Evolutionary conservation across 345 rosid genomes (phyloP).

Genomic region (Pseudoturritis turrita): DNA sequence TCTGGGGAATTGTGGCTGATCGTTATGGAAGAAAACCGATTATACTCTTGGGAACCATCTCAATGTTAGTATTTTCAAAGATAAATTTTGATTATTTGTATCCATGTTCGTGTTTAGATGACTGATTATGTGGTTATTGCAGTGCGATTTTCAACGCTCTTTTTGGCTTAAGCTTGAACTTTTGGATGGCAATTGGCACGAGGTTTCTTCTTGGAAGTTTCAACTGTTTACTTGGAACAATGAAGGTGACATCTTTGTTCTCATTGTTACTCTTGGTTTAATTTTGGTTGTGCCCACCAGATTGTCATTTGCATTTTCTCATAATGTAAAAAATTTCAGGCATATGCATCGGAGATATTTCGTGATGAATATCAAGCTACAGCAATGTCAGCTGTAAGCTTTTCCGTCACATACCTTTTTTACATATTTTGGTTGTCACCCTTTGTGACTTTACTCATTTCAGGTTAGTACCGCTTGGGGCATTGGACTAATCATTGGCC

Average conservation of each 20-base stretch:
- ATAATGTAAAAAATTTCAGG: slow-evolving; percentile 40
- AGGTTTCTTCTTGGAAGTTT: slow-evolving; percentile 87
- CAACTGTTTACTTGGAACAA: slow-evolving; percentile 85
- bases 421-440: slow-evolving; percentile 1
- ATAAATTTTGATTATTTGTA: background rate
- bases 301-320: background rate
- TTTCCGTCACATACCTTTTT: background rate
- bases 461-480: slow-evolving; percentile 98
- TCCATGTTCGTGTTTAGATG: background rate
- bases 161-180: slow-evolving; percentile 76
- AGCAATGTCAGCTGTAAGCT: slow-evolving; percentile 76
- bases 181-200: slow-evolving; percentile 82
- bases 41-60: slow-evolving; percentile 57
- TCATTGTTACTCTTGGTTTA: background rate
- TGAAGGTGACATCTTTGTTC: slow-evolving; percentile 53
- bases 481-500: slow-evolving; percentile 86
- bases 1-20: slow-evolving; percentile 85
- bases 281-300: background rate
- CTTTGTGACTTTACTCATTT: background rate
- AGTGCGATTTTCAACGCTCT: slow-evolving; percentile 85
- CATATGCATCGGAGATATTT: slow-evolving; percentile 76
- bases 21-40: slow-evolving; percentile 88
- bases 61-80: slow-evolving; percentile 52
- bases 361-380: slow-evolving; percentile 75
- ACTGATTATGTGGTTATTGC: slow-evolving; percentile 3